These are phyloP conservation scores for Xylaria hypoxylon DNA, from an alignment of 2,329 filamentous ascomycete genomes.

Conservation along the genomic window DNA sequence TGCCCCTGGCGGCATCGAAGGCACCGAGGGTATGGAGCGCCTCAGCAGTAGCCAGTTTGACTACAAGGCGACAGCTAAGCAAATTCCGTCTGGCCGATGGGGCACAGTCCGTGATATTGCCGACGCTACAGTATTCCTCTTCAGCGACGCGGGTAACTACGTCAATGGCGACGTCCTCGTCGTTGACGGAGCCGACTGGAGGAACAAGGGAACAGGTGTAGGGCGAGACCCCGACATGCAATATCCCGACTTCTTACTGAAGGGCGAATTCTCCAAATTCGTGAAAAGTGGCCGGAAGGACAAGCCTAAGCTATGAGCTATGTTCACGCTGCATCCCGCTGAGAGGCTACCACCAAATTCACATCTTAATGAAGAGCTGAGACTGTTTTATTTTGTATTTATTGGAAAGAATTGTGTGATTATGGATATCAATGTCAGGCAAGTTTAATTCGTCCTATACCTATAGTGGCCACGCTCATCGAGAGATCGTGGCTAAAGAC, in stretches of 20 bases:
- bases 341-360: not conserved
- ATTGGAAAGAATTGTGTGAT: not conserved
- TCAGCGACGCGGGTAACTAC: slow-evolving; percentile 86
- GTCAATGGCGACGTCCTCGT: slow-evolving; percentile 86
- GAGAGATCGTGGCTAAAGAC: not conserved
- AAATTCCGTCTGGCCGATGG: slow-evolving; percentile 79
- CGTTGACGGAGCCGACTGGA: slow-evolving; percentile 73
- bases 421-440: not conserved
- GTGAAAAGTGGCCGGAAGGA: slow-evolving; percentile 56
- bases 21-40: slow-evolving; percentile 83
- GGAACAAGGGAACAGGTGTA: slow-evolving; percentile 60
- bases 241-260: slow-evolving; percentile 65
- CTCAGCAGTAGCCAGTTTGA: slow-evolving; percentile 59
- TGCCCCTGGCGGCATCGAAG: slow-evolving; percentile 85
- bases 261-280: slow-evolving; percentile 55
- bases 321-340: too few relatives aligned
- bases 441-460: not conserved
- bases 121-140: slow-evolving; percentile 90
- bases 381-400: slow-evolving; percentile 1
- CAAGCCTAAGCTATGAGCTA: slow-evolving; percentile 56
- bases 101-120: slow-evolving; percentile 89
- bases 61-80: slow-evolving; percentile 52
- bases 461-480: not conserved
- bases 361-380: not conserved
- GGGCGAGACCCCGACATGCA: slow-evolving; percentile 61